Evolutionary conservation across 257 asterid species (phyloP).

Genomic region (Solanum chilense): DNA sequence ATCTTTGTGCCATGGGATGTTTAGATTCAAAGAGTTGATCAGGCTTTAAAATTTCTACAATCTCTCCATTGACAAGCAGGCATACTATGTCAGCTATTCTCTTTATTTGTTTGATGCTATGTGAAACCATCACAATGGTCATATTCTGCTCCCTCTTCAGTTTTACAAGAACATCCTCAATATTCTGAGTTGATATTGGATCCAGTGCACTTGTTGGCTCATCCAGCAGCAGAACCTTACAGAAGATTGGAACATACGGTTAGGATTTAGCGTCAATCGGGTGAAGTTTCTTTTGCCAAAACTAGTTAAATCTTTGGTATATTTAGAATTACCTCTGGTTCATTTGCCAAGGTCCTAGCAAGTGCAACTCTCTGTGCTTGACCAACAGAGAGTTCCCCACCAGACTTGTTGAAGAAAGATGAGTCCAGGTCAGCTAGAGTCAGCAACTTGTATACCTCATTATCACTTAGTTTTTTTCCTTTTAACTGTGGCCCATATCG

Average conservation of each 20-base stretch:
- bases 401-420: slow-evolving; percentile 47
- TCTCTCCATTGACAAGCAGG: slow-evolving; percentile 59
- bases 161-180: slow-evolving; percentile 53
- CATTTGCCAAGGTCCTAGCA: slow-evolving; percentile 72
- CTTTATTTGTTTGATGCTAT: slow-evolving; percentile 65
- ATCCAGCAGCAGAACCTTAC: slow-evolving; percentile 56
- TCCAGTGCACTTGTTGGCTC: slow-evolving; percentile 80
- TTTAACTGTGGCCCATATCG: slow-evolving; percentile 62
- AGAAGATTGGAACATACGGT: background rate
- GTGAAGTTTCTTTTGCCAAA: background rate
- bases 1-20: slow-evolving; percentile 68
- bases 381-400: slow-evolving; percentile 63
- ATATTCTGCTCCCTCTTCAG: slow-evolving; percentile 45
- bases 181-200: slow-evolving; percentile 66
- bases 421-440: slow-evolving; percentile 64
- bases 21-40: slow-evolving; percentile 48
- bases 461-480: slow-evolving; percentile 47
- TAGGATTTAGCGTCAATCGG: background rate
- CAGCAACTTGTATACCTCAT: slow-evolving; percentile 46
- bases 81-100: slow-evolving; percentile 65
- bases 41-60: slow-evolving; percentile 56
- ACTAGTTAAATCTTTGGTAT: background rate
- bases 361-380: slow-evolving; percentile 89
- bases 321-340: slow-evolving; percentile 44
- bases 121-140: slow-evolving; percentile 57